Percentiles rank a stretch among this genome's conserved stretches.
These are phyloP conservation scores for Neurospora sp. DNA, from an alignment of 495 filamentous ascomycete species.

Conservation along the genomic window DNA sequence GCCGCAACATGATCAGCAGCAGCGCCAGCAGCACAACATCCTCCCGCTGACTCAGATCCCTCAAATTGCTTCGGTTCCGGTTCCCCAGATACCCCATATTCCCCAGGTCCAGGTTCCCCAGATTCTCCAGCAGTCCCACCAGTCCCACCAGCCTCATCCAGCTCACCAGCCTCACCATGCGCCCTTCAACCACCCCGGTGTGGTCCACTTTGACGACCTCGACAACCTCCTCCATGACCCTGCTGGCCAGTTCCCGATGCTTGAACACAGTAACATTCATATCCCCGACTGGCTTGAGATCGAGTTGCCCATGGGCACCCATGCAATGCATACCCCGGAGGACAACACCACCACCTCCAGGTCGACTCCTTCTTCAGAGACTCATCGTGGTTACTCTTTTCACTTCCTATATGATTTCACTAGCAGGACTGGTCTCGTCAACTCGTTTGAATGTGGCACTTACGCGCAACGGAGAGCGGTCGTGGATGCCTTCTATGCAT, in stretches of 20 bases:
- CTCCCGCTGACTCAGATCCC: neutral
- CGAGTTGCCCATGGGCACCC: neutral
- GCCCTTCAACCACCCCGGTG: neutral
- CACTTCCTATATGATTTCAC: conserved; percentile 21
- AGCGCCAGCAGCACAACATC: neutral
- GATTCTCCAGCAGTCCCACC: neutral
- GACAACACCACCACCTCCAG: neutral
- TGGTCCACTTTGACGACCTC: conserved; percentile 9
- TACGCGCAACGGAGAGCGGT: conserved; percentile 16
- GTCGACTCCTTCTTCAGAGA: neutral
- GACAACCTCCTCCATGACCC: conserved; percentile 14
- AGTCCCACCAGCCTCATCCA: conserved; percentile 1
- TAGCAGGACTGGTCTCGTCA: conserved; percentile 18
- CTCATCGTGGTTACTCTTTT: conserved; percentile 15
- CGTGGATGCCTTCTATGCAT: conserved; percentile 11
- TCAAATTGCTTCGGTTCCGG: neutral
- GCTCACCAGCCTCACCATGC: neutral
- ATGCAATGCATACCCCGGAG: neutral
- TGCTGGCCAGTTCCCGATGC: conserved; percentile 10
- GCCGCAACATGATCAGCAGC: neutral
- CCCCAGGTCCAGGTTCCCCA: neutral
- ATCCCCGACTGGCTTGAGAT: conserved; percentile 11
- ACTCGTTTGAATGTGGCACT: conserved; percentile 24
- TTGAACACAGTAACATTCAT: neutral
- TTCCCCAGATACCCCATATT: neutral